These are phyloP conservation scores for Trichoderma sp. DNA, from an alignment of 2,329 filamentous ascomycete genomes.

Conservation along the genomic window DNA sequence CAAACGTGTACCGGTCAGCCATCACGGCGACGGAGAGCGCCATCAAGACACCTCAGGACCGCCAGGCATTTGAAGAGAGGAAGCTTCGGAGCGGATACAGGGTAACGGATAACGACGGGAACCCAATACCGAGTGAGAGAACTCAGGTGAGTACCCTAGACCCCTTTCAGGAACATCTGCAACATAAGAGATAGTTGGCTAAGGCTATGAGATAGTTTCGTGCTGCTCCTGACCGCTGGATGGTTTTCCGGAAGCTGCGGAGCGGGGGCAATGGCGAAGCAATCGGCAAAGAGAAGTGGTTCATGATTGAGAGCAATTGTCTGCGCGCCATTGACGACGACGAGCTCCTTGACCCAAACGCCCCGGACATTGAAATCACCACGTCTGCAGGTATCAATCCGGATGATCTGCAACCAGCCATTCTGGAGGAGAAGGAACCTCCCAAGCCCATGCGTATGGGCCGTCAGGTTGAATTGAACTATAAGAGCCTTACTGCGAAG, in stretches of 20 bases:
- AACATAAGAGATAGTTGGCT: too few species aligned
- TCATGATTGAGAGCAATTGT: neutral
- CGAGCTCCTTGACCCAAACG: neutral
- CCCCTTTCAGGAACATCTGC: too few species aligned
- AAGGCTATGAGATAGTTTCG: neutral
- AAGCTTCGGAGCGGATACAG: neutral
- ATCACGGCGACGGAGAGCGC: neutral
- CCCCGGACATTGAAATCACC: neutral
- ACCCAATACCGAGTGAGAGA: too few species aligned
- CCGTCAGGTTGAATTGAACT: neutral
- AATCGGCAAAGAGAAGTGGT: neutral
- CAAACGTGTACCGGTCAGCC: neutral
- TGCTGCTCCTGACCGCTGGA: neutral
- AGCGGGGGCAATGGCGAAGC: neutral
- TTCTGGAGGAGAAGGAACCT: neutral
- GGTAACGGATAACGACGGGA: neutral
- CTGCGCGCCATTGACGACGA: neutral
- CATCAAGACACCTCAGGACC: neutral
- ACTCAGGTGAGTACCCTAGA: too few species aligned
- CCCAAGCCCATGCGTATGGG: neutral
- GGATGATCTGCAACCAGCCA: neutral
- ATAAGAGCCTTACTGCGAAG: too few species aligned
- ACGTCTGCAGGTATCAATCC: neutral
- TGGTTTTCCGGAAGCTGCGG: neutral
- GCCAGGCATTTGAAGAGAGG: neutral